Evolutionary conservation across 2,329 filamentous ascomycete species (phyloP).

Genomic region (Penicillium sp.): DNA sequence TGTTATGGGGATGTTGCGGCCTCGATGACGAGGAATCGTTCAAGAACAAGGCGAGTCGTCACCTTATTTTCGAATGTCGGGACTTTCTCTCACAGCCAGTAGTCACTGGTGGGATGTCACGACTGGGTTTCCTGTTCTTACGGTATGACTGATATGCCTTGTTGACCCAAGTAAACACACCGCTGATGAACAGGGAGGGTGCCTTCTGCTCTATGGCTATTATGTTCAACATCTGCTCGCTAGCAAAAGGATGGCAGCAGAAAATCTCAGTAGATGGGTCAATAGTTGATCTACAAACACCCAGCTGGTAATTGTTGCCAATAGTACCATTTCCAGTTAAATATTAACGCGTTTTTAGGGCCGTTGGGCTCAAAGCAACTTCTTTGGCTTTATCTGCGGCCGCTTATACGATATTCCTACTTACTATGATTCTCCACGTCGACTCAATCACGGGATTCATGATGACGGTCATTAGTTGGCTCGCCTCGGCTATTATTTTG

Average conservation of each 20-base stretch:
- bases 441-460: background rate
- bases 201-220: background rate
- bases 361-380: background rate
- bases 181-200: background rate
- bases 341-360: background rate
- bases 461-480: background rate
- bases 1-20: background rate
- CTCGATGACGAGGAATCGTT: background rate
- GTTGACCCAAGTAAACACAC: background rate
- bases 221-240: slow-evolving; percentile 1
- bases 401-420: background rate
- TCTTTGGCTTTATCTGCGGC: background rate
- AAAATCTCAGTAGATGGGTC: background rate
- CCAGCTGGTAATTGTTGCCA: background rate
- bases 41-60: background rate
- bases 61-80: background rate
- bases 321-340: too few relatives aligned
- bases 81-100: background rate
- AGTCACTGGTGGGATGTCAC: background rate
- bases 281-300: background rate
- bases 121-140: background rate
- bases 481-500: background rate
- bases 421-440: background rate
- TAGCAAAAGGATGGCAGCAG: background rate
- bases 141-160: background rate